Evolutionary conservation across 2,329 filamentous ascomycete species (phyloP), one percentile per base, ranked within the genome.

Genomic region (Ophiocordyceps camponoti-rufipedis): DNA sequence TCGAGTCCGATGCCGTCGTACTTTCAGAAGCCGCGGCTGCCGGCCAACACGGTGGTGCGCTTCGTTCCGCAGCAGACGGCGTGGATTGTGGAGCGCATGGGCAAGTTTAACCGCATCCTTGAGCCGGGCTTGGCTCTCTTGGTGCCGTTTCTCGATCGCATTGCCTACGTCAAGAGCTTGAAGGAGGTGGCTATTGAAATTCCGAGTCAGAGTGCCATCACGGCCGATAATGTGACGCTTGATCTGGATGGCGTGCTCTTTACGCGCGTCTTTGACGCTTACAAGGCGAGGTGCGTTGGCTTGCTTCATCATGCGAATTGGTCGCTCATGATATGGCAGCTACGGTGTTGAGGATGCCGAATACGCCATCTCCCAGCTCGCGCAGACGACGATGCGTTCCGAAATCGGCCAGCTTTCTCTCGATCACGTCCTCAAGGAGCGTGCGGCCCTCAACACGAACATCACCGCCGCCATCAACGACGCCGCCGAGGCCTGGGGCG

Each of bases 81-180:
- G 62, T 98, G 91, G 91, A 89, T 98, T 48, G 91, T 98, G 47
- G 91, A 98, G 75, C 88, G 91, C 59, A 98, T 98, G 91, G 91
- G 91, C 56, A 91, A 88, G 65, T 98, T 94, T 69, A 82, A 85
- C 66, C 77, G 88, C 49, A 95, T 98, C 57, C 70, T 98, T 44
- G 78, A 95, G 56, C 91, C 91, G 4, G 91, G 91, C 47, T 71
- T 98, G 50, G 88, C 91, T 19, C 74, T 98, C 50, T 67, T 98
- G 53, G 72, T 91, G 46, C 91, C 91, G 1, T 83, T 96, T 53
- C 68, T 98, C 62, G 91, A 98, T 65, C 82, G 87, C 50, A 96
- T 98, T 62, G 84, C 91, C 55, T 98, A 98, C 62, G 91, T 98
- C 53, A 95, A 94, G 72, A 94, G 84, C 53, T 70, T 98, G 64